phyloP scores from a whole-genome alignment of 108 stramenopile genomes.

The Cyclotella baltica region DNA sequence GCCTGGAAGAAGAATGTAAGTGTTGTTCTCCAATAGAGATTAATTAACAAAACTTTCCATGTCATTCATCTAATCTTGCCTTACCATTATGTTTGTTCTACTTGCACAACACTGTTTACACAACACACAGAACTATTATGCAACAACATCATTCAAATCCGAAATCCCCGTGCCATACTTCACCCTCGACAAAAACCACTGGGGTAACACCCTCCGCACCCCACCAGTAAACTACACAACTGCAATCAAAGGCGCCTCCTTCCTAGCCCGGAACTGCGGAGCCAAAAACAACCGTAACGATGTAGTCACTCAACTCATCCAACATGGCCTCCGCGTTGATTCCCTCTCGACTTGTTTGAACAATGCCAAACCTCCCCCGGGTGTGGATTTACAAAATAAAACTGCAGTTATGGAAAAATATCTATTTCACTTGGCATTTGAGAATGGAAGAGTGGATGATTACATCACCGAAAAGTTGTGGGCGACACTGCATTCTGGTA shows the following conservation, averaged over 20 bases:
- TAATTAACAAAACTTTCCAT: too few species aligned
- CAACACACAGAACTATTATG: slow-evolving; percentile 48
- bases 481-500: slow-evolving; percentile 67
- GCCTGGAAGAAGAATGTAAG: slow-evolving; percentile 35
- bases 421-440: slow-evolving; percentile 72
- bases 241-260: slow-evolving; percentile 71
- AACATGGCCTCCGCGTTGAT: slow-evolving; percentile 59
- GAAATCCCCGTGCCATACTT: slow-evolving; percentile 75
- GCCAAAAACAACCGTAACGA: slow-evolving; percentile 63
- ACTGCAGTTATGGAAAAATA: slow-evolving; percentile 58
- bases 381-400: slow-evolving; percentile 54
- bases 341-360: slow-evolving; percentile 62
- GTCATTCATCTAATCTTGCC: neutral
- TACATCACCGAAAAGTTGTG: slow-evolving; percentile 78
- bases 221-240: slow-evolving; percentile 56
- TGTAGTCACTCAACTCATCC: slow-evolving; percentile 52
- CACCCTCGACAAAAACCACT: slow-evolving; percentile 18
- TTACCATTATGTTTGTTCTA: neutral
- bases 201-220: slow-evolving; percentile 55
- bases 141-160: slow-evolving; percentile 75
- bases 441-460: slow-evolving; percentile 60
- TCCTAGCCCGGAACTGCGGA: slow-evolving; percentile 73
- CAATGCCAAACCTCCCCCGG: slow-evolving; percentile 65
- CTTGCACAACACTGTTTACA: neutral
- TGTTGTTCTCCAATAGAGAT: too few species aligned